Percentiles rank a stretch among this genome's conserved stretches.
Evolutionary conservation across 2,329 filamentous ascomycete species (phyloP).

Genomic region (Ceratocystis ficicola): DNA sequence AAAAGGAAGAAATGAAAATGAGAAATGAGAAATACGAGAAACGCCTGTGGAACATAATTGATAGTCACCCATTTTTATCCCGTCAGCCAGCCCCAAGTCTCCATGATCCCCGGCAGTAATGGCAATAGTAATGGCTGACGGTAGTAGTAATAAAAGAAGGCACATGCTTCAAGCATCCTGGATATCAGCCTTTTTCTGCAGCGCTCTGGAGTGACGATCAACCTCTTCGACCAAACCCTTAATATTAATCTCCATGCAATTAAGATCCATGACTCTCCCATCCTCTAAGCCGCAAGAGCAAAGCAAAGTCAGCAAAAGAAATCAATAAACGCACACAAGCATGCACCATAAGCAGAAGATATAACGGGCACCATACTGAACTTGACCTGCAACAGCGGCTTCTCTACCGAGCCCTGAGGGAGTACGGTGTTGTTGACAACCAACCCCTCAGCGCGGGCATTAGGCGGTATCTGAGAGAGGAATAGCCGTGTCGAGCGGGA

Average conservation of each 20-base stretch:
- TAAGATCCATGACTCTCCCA: conserved; percentile 76
- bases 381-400: conserved; percentile 60
- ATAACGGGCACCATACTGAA: conserved; percentile 54
- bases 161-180: conserved; percentile 32
- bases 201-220: conserved; percentile 70
- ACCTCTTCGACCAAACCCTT: conserved; percentile 80
- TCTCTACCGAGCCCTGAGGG: conserved; percentile 54
- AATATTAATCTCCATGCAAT: conserved; percentile 70
- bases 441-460: conserved; percentile 61
- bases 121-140: neutral
- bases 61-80: neutral
- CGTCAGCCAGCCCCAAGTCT: neutral
- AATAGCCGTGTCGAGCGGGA: conserved; percentile 79
- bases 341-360: neutral
- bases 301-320: neutral
- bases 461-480: conserved; percentile 70
- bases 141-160: neutral
- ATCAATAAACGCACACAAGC: neutral
- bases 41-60: conserved; percentile 1
- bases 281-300: conserved; percentile 51
- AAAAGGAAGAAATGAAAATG: neutral
- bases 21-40: neutral
- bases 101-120: neutral
- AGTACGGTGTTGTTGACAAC: conserved; percentile 67
- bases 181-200: conserved; percentile 76